Percentiles rank a stretch among this genome's conserved stretches.
Conservation (phyloP, 352 stramenopile genomes). For the Globisporangium orthogonon region DNA sequence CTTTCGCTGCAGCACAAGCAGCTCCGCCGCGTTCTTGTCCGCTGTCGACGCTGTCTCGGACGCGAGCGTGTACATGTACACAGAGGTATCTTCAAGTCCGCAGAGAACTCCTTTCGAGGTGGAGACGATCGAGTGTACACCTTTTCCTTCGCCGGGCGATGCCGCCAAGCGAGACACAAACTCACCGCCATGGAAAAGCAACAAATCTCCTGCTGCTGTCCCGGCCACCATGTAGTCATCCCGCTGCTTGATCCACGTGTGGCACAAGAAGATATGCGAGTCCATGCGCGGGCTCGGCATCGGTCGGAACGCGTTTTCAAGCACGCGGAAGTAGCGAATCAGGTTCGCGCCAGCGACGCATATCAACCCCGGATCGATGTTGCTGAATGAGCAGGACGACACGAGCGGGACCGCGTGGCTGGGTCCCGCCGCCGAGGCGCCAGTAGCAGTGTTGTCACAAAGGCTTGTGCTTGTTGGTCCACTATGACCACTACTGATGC, state of each 20-base stretch:
- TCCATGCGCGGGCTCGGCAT: slow-evolving; percentile 81
- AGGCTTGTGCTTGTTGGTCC: background rate
- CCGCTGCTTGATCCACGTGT: slow-evolving; percentile 88
- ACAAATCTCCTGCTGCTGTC: slow-evolving; percentile 72
- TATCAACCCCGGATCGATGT: slow-evolving; percentile 82
- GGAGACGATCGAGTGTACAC: slow-evolving; percentile 53
- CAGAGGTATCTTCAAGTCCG: slow-evolving; percentile 55
- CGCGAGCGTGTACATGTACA: slow-evolving; percentile 68
- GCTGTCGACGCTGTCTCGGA: slow-evolving; percentile 18
- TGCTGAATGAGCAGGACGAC: slow-evolving; percentile 83
- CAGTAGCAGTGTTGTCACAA: background rate
- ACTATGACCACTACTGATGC: background rate
- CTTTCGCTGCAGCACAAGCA: slow-evolving; percentile 50
- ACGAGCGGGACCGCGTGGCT: slow-evolving; percentile 25
- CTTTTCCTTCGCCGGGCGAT: slow-evolving; percentile 42
- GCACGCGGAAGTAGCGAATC: slow-evolving; percentile 89
- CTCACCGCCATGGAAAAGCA: slow-evolving; percentile 84
- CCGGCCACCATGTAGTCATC: slow-evolving; percentile 87
- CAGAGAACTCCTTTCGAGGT: slow-evolving; percentile 78
- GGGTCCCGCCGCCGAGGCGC: background rate
- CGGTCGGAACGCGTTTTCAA: slow-evolving; percentile 79
- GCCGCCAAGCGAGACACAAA: slow-evolving; percentile 47
- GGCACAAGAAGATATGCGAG: slow-evolving; percentile 64
- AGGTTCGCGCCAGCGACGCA: slow-evolving; percentile 77
- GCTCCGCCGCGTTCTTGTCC: slow-evolving; percentile 24